These are phyloP conservation scores for Colletotrichum euphorbiae DNA, from an alignment of 2,329 filamentous ascomycete genomes.

Conservation along the genomic window DNA sequence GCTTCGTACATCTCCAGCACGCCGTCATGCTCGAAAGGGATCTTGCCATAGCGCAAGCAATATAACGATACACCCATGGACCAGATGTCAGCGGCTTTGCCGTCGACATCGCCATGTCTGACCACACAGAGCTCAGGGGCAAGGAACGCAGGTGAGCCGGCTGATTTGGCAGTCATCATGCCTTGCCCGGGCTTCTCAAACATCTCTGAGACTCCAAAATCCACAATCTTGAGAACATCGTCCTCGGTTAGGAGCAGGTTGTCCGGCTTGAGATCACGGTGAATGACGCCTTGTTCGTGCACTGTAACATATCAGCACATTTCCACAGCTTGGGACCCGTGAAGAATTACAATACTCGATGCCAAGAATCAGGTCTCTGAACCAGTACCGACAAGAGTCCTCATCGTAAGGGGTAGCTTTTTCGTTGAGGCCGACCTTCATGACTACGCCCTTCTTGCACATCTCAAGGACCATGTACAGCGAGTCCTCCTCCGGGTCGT, in stretches of 20 bases:
- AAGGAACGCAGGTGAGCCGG: slow-evolving; percentile 93
- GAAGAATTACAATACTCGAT: slow-evolving; percentile 84
- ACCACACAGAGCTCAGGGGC: slow-evolving; percentile 91
- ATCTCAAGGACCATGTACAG: slow-evolving; percentile 99
- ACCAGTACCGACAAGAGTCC: slow-evolving; percentile 89
- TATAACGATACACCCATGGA: slow-evolving; percentile 97
- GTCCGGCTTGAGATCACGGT: slow-evolving; percentile 97
- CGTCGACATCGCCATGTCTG: slow-evolving; percentile 88
- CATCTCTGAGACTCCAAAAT: slow-evolving; percentile 99
- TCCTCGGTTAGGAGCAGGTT: slow-evolving; percentile 92
- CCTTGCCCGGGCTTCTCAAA: slow-evolving; percentile 81
- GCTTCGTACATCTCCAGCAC: slow-evolving; percentile 91
- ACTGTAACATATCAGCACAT: slow-evolving; percentile 60
- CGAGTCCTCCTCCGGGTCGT: slow-evolving; percentile 95
- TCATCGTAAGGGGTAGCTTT: slow-evolving; percentile 83
- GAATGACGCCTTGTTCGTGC: slow-evolving; percentile 93
- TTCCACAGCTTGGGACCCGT: neutral
- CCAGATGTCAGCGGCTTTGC: slow-evolving; percentile 94
- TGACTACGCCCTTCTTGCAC: slow-evolving; percentile 97
- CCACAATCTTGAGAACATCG: slow-evolving; percentile 95
- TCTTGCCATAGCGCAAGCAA: slow-evolving; percentile 87
- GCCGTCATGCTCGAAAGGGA: slow-evolving; percentile 85
- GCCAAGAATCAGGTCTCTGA: slow-evolving; percentile 91
- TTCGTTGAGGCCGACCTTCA: slow-evolving; percentile 93
- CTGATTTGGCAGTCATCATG: slow-evolving; percentile 93